Evolutionary conservation across 1,139 yeast genomes (phyloP).

Genomic region (Lodderomyces oxycetoniae): DNA sequence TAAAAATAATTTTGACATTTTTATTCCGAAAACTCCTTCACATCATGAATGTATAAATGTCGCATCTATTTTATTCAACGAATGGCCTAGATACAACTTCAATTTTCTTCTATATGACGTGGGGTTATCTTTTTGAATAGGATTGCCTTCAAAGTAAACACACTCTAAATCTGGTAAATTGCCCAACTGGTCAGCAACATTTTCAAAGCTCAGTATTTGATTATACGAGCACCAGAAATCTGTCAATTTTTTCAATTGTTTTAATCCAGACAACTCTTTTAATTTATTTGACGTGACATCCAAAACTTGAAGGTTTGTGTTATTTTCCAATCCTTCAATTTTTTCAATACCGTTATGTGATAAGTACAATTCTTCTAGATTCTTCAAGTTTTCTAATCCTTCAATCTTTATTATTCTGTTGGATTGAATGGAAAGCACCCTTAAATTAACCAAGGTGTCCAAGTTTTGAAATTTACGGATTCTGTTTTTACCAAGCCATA

Average conservation of each 20-base stretch:
- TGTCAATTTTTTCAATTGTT: conserved; percentile 64
- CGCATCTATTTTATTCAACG: conserved; percentile 87
- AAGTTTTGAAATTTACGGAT: conserved; percentile 66
- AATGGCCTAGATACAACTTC: conserved; percentile 64
- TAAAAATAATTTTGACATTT: too few species aligned
- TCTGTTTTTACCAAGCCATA: conserved; percentile 92
- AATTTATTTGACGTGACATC: conserved; percentile 80
- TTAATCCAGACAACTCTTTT: conserved; percentile 55
- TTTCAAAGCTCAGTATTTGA: conserved; percentile 60
- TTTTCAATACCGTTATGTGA: conserved; percentile 78
- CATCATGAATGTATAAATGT: conserved; percentile 53
- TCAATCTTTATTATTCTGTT: conserved; percentile 77
- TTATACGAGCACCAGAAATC: conserved; percentile 95
- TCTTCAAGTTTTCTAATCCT: conserved; percentile 67
- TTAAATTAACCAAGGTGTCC: conserved; percentile 54
- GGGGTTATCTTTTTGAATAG: conserved; percentile 66
- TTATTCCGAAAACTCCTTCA: too few species aligned
- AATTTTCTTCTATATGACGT: conserved; percentile 85
- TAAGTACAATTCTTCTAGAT: conserved; percentile 80
- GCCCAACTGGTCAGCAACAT: conserved; percentile 62
- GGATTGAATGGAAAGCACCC: conserved; percentile 82
- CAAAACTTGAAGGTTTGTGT: conserved; percentile 61
- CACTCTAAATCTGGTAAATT: conserved; percentile 67
- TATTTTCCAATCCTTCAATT: conserved; percentile 75
- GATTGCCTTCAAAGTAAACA: conserved; percentile 94